Evolutionary conservation across 768 basidiomycete species (phyloP).

Genomic region (Cystobasidium tubakii): DNA sequence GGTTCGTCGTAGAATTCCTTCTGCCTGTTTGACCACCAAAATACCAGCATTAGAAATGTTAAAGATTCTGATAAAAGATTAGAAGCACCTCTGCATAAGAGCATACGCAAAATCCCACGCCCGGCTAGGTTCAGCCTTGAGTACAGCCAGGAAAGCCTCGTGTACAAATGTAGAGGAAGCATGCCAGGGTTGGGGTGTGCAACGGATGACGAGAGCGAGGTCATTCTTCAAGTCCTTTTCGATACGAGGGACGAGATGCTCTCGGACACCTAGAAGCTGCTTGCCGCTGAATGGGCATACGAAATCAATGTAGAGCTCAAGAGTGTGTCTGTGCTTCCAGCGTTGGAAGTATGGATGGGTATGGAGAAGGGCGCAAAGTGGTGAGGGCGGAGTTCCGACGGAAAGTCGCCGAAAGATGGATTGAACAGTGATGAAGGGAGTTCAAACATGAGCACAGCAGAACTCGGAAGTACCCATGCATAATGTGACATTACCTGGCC

Average conservation of each 20-base stretch:
- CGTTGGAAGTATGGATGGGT: not conserved
- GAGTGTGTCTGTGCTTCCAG: constrained; percentile 7
- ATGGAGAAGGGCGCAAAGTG: not conserved
- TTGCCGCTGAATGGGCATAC: constrained; percentile 35
- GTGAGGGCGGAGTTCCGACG: not conserved
- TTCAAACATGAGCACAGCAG: not conserved
- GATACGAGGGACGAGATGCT: constrained; percentile 17
- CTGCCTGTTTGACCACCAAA: not conserved
- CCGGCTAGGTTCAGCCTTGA: constrained; percentile 1
- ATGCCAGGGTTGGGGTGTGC: constrained; percentile 35
- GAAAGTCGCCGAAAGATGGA: too few species aligned
- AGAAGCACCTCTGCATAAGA: constrained; percentile 14
- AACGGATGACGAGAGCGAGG: constrained; percentile 17
- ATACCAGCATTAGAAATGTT: not conserved
- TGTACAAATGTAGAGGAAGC: constrained; percentile 24
- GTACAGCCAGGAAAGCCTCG: constrained; percentile 33
- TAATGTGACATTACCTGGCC: too few species aligned
- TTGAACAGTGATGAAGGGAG: too few species aligned
- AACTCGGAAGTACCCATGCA: too few species aligned
- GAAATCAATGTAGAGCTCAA: constrained; percentile 34
- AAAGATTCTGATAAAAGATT: not conserved
- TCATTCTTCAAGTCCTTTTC: constrained; percentile 25
- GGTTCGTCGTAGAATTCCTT: constrained; percentile 20
- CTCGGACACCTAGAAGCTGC: constrained; percentile 25
- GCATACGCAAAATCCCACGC: constrained; percentile 33